These are phyloP conservation scores for Ambrosiella beaveri DNA, from an alignment of 2,329 filamentous ascomycete species.

Conservation along the genomic window DNA sequence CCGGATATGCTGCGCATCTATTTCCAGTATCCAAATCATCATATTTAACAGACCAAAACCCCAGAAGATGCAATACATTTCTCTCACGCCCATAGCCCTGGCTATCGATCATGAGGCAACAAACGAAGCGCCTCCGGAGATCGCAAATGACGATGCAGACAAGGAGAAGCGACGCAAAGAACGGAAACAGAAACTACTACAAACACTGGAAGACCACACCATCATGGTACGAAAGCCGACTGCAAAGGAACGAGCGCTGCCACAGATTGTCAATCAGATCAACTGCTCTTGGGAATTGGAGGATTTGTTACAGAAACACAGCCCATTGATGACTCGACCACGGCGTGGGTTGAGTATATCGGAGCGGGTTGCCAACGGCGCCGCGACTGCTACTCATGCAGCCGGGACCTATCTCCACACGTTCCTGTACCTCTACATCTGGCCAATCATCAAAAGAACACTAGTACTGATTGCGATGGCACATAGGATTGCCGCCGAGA, in stretches of 20 bases:
- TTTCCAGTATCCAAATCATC: constrained; percentile 67
- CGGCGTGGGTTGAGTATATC: constrained; percentile 83
- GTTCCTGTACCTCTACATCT: constrained; percentile 55
- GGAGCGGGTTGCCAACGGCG: constrained; percentile 85
- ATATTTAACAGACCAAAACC: constrained; percentile 77
- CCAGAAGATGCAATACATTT: constrained; percentile 88
- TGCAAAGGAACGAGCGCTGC: constrained; percentile 64
- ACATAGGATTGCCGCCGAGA: constrained; percentile 66
- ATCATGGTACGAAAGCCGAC: constrained; percentile 62
- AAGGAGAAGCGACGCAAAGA: constrained; percentile 42
- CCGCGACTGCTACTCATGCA: constrained; percentile 67
- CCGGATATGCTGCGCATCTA: constrained; percentile 52
- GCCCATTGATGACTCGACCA: constrained; percentile 61
- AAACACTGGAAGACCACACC: constrained; percentile 69
- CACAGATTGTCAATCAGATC: constrained; percentile 75
- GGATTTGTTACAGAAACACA: constrained; percentile 72
- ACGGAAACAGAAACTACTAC: constrained; percentile 49
- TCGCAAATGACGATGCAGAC: constrained; percentile 45
- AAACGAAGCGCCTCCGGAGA: constrained; percentile 19
- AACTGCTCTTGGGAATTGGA: constrained; percentile 92
- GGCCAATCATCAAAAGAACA: constrained; percentile 53
- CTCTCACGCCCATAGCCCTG: constrained; percentile 71
- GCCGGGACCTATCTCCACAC: constrained; percentile 52
- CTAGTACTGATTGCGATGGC: constrained; percentile 67
- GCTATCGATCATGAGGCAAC: constrained; percentile 57